Evolutionary conservation across 257 asterid species (phyloP), one percentile per base, ranked within the genome.

Genomic region (Nemophila menziesii): DNA sequence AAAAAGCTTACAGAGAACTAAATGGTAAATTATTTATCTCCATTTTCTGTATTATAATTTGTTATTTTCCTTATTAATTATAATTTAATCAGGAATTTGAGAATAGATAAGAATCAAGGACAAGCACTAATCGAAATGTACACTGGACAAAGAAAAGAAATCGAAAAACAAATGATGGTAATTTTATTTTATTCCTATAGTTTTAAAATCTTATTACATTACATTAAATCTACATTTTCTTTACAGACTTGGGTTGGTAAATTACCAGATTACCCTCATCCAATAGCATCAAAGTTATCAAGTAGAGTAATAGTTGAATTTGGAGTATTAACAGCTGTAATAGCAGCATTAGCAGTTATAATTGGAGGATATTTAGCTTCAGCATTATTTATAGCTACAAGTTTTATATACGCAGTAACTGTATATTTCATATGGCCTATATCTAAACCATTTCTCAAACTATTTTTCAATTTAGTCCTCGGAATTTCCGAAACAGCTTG

Each of bases 241-340:
- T 48, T 70, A 57, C 72, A 90, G 99, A 66, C 99, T 14, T 79
- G 63, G 67, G 92, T 90, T 17, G 94, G 93, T 27, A 81, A 78
- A 69, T 29, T 77, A 54, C 83, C 96, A 0, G 92, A 85, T 43
- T 77, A 74, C 67, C 96, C 93, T 56, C 74, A 79, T 65, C 92
- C 96, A 38, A 67, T 73, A 43, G 96, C 99, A 55, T 81, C 96
- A 5, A 79, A 65, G 64, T 76, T 90, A 68, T 85, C 99, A 48
- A 90, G 93, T 73, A 79, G 99, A 63, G 33, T 85, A 74, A 63
- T 90, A 79, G 83, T 77, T 48, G 96, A 85, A 66, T 85, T 90
- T 59, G 96, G 86, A 60, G 73, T 77, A 49, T 41, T 90, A 48
- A 77, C 94, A 18, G 85, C 92, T 60, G 69, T 72, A 33, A 72